Evolutionary conservation across 2,329 filamentous ascomycete species (phyloP), one percentile per base, ranked within the genome.

Genomic region (Hyphodiscus sp.): DNA sequence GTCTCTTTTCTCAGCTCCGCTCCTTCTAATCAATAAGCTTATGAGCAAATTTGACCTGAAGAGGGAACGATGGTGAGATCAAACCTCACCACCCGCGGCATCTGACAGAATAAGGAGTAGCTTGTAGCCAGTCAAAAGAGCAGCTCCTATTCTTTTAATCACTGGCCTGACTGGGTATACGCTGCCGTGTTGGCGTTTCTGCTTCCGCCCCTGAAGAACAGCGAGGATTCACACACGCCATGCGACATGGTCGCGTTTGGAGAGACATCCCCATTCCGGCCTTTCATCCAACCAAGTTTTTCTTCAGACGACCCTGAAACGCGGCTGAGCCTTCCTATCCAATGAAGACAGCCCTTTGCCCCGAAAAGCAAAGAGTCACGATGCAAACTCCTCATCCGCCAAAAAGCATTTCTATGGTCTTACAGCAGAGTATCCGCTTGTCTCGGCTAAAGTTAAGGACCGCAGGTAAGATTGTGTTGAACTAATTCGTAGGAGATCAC

Each of bases 161-260:
- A 47, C 42, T 49, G 41, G 29, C 41, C 33, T 38, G 33, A n/a
- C 33, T 38, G 33, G 33, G 5, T 26, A 3, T 26, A 8, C 23
- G 23, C 4, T 3, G 3, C 23, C n/a, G n/a, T n/a, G 8, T 26
- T 26, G 3, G 23, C 23, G 3, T 8, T 38, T 10, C 26, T 49
- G 41, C 13, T 41, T 2, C 26, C 30, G 53, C 51, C 50, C 48
- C 51, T 55, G 56, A 47, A 20, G n/a, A 45, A 33, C 45, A 4
- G 23, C n/a, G 38, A 50, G 51, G 53, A 56, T 56, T 50, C 53
- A 55, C 57, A 57, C 49, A 47, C 54, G n/a, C 55, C 3, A 57
- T 55, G 51, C 54, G 56, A 59, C 59, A 61, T 52, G 58, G 58
- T 58, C 53, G 58, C 56, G 57, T 62, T 59, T 60, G 49, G 47